phyloP scores from a whole-genome alignment of 1,284 basidiomycete genomes.

The Rhizoctonia solani region DNA sequence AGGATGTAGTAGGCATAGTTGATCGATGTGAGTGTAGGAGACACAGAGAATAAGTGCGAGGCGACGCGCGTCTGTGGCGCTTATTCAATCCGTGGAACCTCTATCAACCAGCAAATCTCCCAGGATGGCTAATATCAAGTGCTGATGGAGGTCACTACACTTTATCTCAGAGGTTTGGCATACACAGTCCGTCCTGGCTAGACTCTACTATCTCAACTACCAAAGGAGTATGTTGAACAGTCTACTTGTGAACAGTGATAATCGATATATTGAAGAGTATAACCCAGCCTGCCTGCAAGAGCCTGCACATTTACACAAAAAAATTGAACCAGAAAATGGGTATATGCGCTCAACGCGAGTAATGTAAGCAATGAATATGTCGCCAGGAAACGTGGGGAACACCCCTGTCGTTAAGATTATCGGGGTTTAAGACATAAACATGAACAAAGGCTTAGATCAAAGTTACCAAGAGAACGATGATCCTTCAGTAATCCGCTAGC shows the following conservation, averaged over 20 bases:
- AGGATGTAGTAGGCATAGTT: conserved; percentile 36
- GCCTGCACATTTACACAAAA: neutral
- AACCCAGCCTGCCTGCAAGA: conserved; percentile 15
- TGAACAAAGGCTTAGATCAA: too few species aligned
- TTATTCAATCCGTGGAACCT: neutral
- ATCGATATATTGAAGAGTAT: neutral
- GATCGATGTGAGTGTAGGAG: neutral
- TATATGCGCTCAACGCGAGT: conserved; percentile 9
- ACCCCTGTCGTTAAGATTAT: too few species aligned
- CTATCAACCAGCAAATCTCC: neutral
- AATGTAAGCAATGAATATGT: neutral
- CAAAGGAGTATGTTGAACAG: too few species aligned
- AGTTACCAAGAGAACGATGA: too few species aligned
- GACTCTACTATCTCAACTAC: too few species aligned
- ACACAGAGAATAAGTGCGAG: neutral
- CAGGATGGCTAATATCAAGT: neutral
- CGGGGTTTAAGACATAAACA: too few species aligned
- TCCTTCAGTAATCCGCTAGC: too few species aligned
- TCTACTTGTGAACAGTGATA: neutral
- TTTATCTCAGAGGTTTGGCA: too few species aligned
- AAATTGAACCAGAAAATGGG: neutral
- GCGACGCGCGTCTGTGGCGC: conserved; percentile 28
- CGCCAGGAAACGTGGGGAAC: too few species aligned
- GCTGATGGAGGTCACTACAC: too few species aligned
- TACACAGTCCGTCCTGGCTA: too few species aligned